Percentiles rank a stretch among this genome's conserved stretches.
Evolutionary conservation across 2,329 filamentous ascomycete species (phyloP).

Genomic region (Penicillium sp.): DNA sequence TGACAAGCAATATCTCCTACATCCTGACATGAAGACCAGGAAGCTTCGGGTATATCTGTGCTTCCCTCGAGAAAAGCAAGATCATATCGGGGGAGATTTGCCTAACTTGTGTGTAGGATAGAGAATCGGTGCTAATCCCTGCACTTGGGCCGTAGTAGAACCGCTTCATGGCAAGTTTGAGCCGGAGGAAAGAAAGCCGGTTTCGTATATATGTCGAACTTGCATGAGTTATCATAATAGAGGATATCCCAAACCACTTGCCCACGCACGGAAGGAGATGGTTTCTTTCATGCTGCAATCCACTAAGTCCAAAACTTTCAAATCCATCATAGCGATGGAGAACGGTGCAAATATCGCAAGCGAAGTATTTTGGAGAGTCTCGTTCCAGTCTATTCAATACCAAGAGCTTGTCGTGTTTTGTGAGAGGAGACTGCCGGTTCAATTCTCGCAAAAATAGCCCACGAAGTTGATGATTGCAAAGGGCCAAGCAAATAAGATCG

Average conservation of each 20-base stretch:
- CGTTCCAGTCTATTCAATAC: slow-evolving; percentile 21
- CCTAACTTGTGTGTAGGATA: slow-evolving; percentile 44
- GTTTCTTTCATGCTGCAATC: neutral
- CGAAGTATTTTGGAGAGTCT: slow-evolving; percentile 23
- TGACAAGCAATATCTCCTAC: slow-evolving; percentile 19
- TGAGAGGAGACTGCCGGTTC: neutral
- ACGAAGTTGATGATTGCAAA: slow-evolving; percentile 20
- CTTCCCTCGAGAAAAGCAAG: slow-evolving; percentile 19
- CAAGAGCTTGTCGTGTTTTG: slow-evolving; percentile 9
- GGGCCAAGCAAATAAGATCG: slow-evolving; percentile 17
- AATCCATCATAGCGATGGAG: slow-evolving; percentile 16
- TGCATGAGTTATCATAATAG: too few species aligned
- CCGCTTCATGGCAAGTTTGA: slow-evolving; percentile 22
- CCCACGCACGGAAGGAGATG: neutral
- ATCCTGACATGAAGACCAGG: slow-evolving; percentile 20
- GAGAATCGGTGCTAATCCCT: slow-evolving; percentile 20
- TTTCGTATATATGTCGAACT: too few species aligned
- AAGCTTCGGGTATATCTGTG: slow-evolving; percentile 16
- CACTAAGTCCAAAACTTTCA: neutral
- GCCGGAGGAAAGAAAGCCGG: slow-evolving; percentile 17
- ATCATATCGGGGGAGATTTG: neutral
- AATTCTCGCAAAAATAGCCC: neutral
- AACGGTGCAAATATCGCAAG: slow-evolving; percentile 20
- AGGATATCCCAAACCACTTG: neutral
- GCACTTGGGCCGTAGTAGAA: slow-evolving; percentile 7